Base-by-base conservation (phyloP, 75 land plant species). In the Adiantum capillusveneris region DNA sequence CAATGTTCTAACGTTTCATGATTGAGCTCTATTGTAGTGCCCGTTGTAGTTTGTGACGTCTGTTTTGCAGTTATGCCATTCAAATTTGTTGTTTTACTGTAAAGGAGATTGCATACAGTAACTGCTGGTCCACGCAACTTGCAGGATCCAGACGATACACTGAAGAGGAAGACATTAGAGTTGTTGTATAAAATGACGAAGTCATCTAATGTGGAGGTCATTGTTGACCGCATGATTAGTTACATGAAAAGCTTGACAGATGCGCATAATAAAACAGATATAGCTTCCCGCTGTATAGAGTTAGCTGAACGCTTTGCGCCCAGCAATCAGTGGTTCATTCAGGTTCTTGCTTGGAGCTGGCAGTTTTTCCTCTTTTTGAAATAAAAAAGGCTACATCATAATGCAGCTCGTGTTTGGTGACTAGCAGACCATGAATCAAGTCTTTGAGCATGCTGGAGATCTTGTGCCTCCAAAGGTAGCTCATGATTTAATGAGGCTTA, bases 111-210 rank as follows among this genome's bases (percentile, higher is more conserved):
- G n/a, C n/a, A n/a, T n/a, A n/a, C n/a, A n/a, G n/a, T n/a, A n/a
- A n/a, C n/a, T n/a, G n/a, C n/a, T n/a, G n/a, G n/a, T n/a, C n/a
- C n/a, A n/a, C n/a, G n/a, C n/a, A n/a, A n/a, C n/a, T n/a, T n/a
- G n/a, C n/a, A 94, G 98, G 98, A 94, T 73, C 98, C 85, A 64
- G 98, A 94, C 79, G 98, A 94, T 66, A 89, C 98, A 25, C 51
- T 94, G 48, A 94, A 94, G 71, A 65, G 98, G 65, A 89, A 94
- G 73, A 94, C 98, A 6, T 85, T 94, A 75, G 98, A 94, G 60
- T 62, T 94, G 37, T 75, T 94, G 29, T 94, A 94, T 52, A 94
- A 84, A 70, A 94, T 94, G 98, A 94, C 98, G 57, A 89, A 84
- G 75, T 85, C 90, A 5, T 75, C 81, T 25, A 94, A 94, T 74